Base-by-base conservation (phyloP, 139 green algal species). In the Picocystis salinarum region DNA sequence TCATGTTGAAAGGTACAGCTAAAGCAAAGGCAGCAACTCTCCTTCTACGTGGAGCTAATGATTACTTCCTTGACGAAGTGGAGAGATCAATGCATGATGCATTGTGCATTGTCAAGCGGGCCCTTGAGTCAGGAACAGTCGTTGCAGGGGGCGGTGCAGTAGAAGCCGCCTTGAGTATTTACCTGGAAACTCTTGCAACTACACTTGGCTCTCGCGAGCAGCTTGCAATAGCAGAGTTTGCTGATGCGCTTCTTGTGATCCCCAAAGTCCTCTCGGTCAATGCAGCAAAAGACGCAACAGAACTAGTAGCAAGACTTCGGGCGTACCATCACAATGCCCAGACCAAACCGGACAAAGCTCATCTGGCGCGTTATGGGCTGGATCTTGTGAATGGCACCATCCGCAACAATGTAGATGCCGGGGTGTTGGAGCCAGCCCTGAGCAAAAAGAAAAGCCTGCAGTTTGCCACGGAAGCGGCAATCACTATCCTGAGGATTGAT, bases 21-120 rank as follows among this genome's bases (percentile, higher is more conserved):
- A 23, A 6, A 40, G 37, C 15, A 58, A 50, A 53, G 23, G 66
- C 77, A 18, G 58, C 70, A 5, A 84, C 75, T 6, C 62, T 95
- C 37, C 71, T 96, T 47, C 64, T 96, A 39, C 71, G 88, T 4
- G 88, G 88, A 25, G 88, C 88, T 23, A 96, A 96, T 57, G 88
- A 98, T 61, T 93, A 91, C 73, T 81, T 96, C 73, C 71, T 98
- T 23, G 88, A 96, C 59, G 88, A 98, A 67, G 88, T 96, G 70
- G 88, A 98, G 57, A 66, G 87, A 39, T 82, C 73, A 4, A 54
- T 99, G 40, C 88, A 99, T 55, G 88, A 99, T 54, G 77, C 88
- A 19, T 67, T 99, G 48, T 99, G 85, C 61, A 80, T 94, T 27
- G 82, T 99, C 22, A 95, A 95, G 73, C 73, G 85, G 13, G 81